Conservation (phyloP, 73 alveolate genomes). For the Vitrella brassicaformis region DNA sequence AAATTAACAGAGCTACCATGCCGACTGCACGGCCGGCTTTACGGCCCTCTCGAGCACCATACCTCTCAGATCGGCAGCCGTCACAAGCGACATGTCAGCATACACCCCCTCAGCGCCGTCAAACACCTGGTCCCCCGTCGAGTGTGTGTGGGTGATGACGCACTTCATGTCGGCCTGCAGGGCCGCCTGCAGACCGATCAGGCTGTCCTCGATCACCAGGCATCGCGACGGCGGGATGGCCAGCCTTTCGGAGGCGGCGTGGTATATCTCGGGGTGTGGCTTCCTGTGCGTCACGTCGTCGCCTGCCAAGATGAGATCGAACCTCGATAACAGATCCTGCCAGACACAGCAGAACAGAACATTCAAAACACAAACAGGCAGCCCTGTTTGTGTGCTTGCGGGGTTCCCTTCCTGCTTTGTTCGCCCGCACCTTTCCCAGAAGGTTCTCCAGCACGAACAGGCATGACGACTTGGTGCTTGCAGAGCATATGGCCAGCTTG, state of each 20-base stretch:
- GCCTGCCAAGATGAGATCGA: neutral
- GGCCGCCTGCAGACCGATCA: neutral
- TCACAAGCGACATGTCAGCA: too few species aligned
- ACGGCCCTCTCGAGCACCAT: too few species aligned
- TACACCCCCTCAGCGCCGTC: too few species aligned
- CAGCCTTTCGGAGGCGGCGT: neutral
- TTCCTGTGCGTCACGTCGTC: neutral
- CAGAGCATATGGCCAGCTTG: neutral
- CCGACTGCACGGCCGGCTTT: too few species aligned
- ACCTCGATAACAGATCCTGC: neutral
- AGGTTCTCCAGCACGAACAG: neutral
- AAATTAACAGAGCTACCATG: too few species aligned
- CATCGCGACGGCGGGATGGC: neutral
- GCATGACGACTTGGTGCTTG: neutral
- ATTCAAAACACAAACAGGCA: too few species aligned
- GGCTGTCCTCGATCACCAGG: neutral
- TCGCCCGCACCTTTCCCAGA: neutral
- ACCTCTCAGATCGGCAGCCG: too few species aligned
- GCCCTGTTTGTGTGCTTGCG: neutral
- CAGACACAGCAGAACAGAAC: too few species aligned
- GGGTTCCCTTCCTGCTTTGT: neutral
- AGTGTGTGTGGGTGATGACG: neutral
- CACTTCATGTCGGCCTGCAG: neutral
- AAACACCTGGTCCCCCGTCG: neutral
- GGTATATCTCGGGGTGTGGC: neutral